Evolutionary conservation across 345 rosid species (phyloP).

Genomic region (Syzygium aqueum): DNA sequence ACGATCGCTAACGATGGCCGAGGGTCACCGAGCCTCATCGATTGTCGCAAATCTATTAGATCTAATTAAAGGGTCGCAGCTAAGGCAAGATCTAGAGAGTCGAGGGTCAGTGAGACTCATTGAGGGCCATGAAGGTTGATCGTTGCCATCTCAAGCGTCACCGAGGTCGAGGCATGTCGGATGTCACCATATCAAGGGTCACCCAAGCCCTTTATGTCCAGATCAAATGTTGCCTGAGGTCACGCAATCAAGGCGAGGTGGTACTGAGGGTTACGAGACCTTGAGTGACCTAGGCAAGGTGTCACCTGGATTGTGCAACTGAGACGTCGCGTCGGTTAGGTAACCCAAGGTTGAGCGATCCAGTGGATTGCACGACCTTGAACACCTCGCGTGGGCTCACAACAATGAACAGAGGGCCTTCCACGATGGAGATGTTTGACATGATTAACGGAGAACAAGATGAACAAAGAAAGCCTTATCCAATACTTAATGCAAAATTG

Average conservation of each 20-base stretch:
- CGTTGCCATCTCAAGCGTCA: not conserved
- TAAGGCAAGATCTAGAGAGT: not conserved
- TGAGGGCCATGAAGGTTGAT: not conserved
- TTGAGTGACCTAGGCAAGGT: fast-evolving
- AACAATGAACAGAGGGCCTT: not conserved
- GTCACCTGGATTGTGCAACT: too few species aligned
- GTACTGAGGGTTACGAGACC: fast-evolving
- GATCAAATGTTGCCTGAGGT: not conserved
- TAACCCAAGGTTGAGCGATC: not conserved
- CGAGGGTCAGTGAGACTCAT: not conserved
- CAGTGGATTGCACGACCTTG: not conserved
- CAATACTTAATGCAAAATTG: not conserved
- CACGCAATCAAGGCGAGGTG: not conserved
- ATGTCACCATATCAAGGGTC: not conserved
- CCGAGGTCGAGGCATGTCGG: fast-evolving
- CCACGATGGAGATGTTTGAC: not conserved
- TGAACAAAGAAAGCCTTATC: not conserved
- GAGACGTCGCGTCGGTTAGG: fast-evolving
- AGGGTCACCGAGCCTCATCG: fast-evolving
- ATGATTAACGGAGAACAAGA: not conserved
- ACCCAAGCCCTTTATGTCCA: not conserved
- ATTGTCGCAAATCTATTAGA: not conserved
- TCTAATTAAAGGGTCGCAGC: not conserved
- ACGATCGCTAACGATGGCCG: fast-evolving
- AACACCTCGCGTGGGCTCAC: not conserved